Percentiles rank a stretch among this genome's conserved stretches.
Conservation (phyloP, 805 yeast species). For the Brettanomyces bruxellensis region DNA sequence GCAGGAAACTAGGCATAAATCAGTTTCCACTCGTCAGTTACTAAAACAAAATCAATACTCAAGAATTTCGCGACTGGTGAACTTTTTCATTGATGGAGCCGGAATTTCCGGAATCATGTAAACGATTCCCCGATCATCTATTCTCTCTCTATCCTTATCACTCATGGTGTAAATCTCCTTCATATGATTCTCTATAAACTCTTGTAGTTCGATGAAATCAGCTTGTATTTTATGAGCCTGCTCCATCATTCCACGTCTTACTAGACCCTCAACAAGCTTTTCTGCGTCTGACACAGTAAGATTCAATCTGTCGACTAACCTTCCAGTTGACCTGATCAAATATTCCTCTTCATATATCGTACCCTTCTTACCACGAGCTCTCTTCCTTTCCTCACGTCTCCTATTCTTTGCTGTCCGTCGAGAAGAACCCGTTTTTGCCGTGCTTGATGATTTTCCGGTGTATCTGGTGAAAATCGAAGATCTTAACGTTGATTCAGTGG, state of each 20-base stretch:
- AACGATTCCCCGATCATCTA: slow-evolving; percentile 81
- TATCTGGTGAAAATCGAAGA: slow-evolving; percentile 92
- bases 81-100: slow-evolving; percentile 53
- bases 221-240: slow-evolving; percentile 80
- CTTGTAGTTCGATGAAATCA: slow-evolving; percentile 48
- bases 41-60: slow-evolving; percentile 36
- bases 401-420: slow-evolving; percentile 86
- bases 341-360: slow-evolving; percentile 97
- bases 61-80: slow-evolving; percentile 47
- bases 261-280: slow-evolving; percentile 62
- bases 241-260: slow-evolving; percentile 62
- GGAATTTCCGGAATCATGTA: slow-evolving; percentile 73
- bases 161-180: slow-evolving; percentile 73
- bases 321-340: slow-evolving; percentile 76
- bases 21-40: no score
- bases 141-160: slow-evolving; percentile 80
- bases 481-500: slow-evolving; percentile 85
- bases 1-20: no score
- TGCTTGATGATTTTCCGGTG: slow-evolving; percentile 92
- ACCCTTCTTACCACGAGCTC: slow-evolving; percentile 96
- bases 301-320: slow-evolving; percentile 74
- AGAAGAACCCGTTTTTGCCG: slow-evolving; percentile 94
- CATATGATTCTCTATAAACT: slow-evolving; percentile 48
- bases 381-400: slow-evolving; percentile 91
- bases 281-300: slow-evolving; percentile 69